These are phyloP conservation scores for Paecilomyces dactylethromorphus DNA, from an alignment of 2,329 filamentous ascomycete species.

Conservation along the genomic window DNA sequence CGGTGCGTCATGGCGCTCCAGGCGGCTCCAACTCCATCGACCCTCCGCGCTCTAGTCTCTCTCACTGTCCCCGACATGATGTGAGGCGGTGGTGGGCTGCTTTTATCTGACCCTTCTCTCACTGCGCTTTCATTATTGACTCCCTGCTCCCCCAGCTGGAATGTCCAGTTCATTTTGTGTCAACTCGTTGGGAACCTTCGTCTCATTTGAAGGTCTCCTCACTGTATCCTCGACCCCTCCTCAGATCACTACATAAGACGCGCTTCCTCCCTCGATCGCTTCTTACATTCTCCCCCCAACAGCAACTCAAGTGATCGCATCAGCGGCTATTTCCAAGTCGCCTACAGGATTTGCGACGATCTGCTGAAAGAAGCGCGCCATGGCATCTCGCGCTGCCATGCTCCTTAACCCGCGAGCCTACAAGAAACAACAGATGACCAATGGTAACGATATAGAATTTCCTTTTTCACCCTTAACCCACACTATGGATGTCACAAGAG, in stretches of 20 bases:
- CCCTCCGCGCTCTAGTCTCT: background rate
- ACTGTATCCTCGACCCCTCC: background rate
- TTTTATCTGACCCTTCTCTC: background rate
- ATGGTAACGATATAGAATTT: conserved; percentile 22
- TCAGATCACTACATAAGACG: background rate
- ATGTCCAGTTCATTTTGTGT: background rate
- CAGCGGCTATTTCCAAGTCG: background rate
- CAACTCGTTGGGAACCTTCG: background rate
- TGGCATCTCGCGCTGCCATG: conserved; percentile 36
- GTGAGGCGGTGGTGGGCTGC: background rate
- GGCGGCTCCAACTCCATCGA: background rate
- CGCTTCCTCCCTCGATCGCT: background rate
- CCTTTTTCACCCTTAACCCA: conserved; percentile 2
- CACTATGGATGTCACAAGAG: background rate
- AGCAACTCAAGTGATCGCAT: background rate
- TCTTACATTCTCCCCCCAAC: background rate
- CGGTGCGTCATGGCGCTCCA: background rate
- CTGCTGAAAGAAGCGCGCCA: conserved; percentile 13
- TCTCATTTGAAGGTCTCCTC: background rate
- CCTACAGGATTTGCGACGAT: background rate
- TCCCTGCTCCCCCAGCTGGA: background rate
- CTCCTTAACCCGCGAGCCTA: conserved; percentile 38
- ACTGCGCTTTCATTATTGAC: background rate
- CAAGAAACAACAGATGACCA: conserved; percentile 25
- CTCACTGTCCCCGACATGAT: background rate